Evolutionary conservation across 345 rosid genomes (phyloP), one percentile per base, ranked within the genome.

Genomic region (Linum lewisii): DNA sequence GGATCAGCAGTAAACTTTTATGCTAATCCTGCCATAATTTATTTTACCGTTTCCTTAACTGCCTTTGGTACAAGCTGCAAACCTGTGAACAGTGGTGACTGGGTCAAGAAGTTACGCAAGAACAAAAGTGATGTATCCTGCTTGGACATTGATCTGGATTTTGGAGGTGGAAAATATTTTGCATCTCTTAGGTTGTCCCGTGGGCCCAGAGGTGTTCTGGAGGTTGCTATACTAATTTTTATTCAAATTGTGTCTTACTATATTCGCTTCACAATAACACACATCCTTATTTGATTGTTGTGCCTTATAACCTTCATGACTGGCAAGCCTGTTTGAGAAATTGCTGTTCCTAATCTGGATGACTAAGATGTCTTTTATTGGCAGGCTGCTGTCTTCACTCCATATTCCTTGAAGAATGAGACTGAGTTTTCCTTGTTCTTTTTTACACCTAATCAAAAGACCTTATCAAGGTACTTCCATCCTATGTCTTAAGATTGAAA

Each of bases 61-160:
- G 77, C 76, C 69, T 81, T 79, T 71, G 67, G 72, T 63, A 75
- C 77, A 38, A 76, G 82, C 75, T 88, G 90, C 79, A 84, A 88
- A 77, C 85, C 95, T 60, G 80, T 88, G 60, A 88, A 83, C 68
- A 86, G 90, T 66, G 75, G 84, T 50, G 95, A 91, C 70, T 91
- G 92, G 98, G 76, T 79, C 64, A 88, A 84, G 77, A 91, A 78
- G 76, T 72, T 91, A 66, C 76, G 69, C 61, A 85, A 85, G 74
- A 79, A 73, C 60, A 84, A 79, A 77, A 78, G 72, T 18, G 74
- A 72, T 63, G 78, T 77, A 24, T 71, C 62, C 8, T 79, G 25
- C 73, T 75, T 88, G 76, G 92, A 91, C 65, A 69, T 88, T 71
- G 86, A 80, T 76, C 80, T 91, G 65, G 95, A 91, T 72, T 91